These are phyloP conservation scores for Hansenula lynferdii DNA, from an alignment of 1,139 yeast species.

Conservation along the genomic window DNA sequence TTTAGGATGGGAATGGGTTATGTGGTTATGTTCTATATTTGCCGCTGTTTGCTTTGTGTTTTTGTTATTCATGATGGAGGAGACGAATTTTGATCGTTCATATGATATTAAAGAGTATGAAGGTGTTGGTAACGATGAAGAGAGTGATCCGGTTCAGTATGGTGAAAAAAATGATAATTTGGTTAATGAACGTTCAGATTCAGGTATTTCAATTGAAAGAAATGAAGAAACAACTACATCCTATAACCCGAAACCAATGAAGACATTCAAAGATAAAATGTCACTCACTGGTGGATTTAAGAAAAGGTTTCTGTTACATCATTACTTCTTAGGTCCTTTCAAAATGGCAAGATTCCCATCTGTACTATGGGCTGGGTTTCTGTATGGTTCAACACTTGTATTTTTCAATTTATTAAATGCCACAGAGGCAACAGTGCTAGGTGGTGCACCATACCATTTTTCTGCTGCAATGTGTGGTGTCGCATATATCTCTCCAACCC, in stretches of 20 bases:
- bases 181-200: no score
- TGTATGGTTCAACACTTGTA: slow-evolving; percentile 58
- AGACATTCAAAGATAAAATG: slow-evolving; percentile 30
- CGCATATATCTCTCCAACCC: slow-evolving; percentile 37
- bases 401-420: slow-evolving; percentile 51
- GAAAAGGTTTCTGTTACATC: slow-evolving; percentile 27
- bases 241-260: slow-evolving; percentile 16
- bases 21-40: slow-evolving; percentile 39
- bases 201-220: no score
- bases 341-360: slow-evolving; percentile 46
- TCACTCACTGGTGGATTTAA: slow-evolving; percentile 31
- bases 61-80: slow-evolving; percentile 40
- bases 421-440: slow-evolving; percentile 35
- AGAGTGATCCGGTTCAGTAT: neutral
- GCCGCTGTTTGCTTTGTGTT: slow-evolving; percentile 39
- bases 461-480: slow-evolving; percentile 36
- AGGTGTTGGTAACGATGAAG: slow-evolving; percentile 8
- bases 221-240: no score
- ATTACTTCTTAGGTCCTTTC: slow-evolving; percentile 36
- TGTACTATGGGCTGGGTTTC: slow-evolving; percentile 55
- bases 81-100: slow-evolving; percentile 33
- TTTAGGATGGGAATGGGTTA: slow-evolving; percentile 46
- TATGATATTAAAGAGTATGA: slow-evolving; percentile 13
- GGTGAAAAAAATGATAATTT: no score
- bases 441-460: slow-evolving; percentile 40